Percentiles rank a stretch among this genome's conserved stretches.
Evolutionary conservation across 768 basidiomycete species (phyloP).

Genomic region (Crepidotus variabilis): DNA sequence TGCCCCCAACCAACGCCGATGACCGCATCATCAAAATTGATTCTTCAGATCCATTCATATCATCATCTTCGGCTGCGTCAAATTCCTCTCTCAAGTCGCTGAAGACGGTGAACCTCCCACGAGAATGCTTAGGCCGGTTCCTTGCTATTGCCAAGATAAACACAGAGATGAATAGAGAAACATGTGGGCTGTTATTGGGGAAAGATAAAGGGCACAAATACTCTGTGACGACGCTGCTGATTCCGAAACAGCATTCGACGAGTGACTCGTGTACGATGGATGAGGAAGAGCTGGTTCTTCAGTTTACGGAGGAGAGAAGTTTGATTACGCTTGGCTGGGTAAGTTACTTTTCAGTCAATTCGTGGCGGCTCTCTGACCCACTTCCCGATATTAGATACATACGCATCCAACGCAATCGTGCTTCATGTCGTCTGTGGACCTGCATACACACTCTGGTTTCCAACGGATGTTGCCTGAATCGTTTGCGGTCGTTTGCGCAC

Average conservation of each 20-base stretch:
- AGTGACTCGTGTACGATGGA: slow-evolving; percentile 93
- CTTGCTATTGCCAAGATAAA: slow-evolving; percentile 74
- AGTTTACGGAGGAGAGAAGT: slow-evolving; percentile 77
- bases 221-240: slow-evolving; percentile 75
- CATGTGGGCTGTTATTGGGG: slow-evolving; percentile 84
- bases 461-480: slow-evolving; percentile 89
- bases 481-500: slow-evolving; percentile 90
- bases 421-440: slow-evolving; percentile 93
- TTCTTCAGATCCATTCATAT: slow-evolving; percentile 11
- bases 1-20: slow-evolving; percentile 23
- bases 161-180: slow-evolving; percentile 77
- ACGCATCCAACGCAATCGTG: slow-evolving; percentile 90
- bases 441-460: slow-evolving; percentile 89
- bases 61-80: slow-evolving; percentile 15
- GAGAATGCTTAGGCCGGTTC: slow-evolving; percentile 72
- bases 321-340: slow-evolving; percentile 93
- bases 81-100: slow-evolving; percentile 27
- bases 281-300: slow-evolving; percentile 81
- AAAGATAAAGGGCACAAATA: slow-evolving; percentile 56
- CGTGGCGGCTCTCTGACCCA: not conserved
- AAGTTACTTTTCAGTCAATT: slow-evolving; percentile 22
- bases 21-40: slow-evolving; percentile 9
- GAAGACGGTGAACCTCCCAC: slow-evolving; percentile 66
- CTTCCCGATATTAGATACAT: slow-evolving; percentile 59
- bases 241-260: slow-evolving; percentile 87